These are phyloP conservation scores for Schizophyllum amplum DNA, from an alignment of 1,284 basidiomycete species.

Conservation along the genomic window DNA sequence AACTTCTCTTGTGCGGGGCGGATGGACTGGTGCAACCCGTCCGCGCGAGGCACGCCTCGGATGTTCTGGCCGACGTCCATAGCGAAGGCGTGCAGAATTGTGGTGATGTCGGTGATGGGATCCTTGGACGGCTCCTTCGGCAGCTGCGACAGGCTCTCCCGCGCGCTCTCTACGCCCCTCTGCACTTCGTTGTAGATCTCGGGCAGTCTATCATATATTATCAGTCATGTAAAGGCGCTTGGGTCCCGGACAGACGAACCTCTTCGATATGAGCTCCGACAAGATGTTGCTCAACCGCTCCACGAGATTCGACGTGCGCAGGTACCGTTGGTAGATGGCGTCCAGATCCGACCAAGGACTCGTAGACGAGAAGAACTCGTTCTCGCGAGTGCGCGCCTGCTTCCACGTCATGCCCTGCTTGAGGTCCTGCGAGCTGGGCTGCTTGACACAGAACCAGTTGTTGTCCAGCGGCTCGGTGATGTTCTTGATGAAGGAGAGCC, in stretches of 20 bases:
- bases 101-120: slow-evolving; percentile 45
- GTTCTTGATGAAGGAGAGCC: slow-evolving; percentile 53
- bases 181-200: slow-evolving; percentile 45
- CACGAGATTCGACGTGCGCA: slow-evolving; percentile 49
- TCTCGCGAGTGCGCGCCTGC: slow-evolving; percentile 52
- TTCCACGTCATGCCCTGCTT: slow-evolving; percentile 47
- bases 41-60: slow-evolving; percentile 39
- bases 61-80: slow-evolving; percentile 37
- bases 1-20: slow-evolving; percentile 42
- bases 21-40: slow-evolving; percentile 48
- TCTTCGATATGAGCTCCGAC: slow-evolving; percentile 47
- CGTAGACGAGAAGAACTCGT: slow-evolving; percentile 55
- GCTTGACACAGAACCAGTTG: slow-evolving; percentile 71
- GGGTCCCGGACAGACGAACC: slow-evolving; percentile 32
- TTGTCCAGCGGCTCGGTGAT: slow-evolving; percentile 48
- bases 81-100: slow-evolving; percentile 37
- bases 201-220: slow-evolving; percentile 42
- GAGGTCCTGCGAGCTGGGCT: slow-evolving; percentile 52
- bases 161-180: slow-evolving; percentile 33
- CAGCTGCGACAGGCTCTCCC: slow-evolving; percentile 27
- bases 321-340: slow-evolving; percentile 34
- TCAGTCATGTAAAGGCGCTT: no score
- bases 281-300: slow-evolving; percentile 46
- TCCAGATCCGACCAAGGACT: slow-evolving; percentile 52
- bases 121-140: slow-evolving; percentile 48